Base-by-base conservation (phyloP, 768 basidiomycete genomes). In the Suillus clintonianus region DNA sequence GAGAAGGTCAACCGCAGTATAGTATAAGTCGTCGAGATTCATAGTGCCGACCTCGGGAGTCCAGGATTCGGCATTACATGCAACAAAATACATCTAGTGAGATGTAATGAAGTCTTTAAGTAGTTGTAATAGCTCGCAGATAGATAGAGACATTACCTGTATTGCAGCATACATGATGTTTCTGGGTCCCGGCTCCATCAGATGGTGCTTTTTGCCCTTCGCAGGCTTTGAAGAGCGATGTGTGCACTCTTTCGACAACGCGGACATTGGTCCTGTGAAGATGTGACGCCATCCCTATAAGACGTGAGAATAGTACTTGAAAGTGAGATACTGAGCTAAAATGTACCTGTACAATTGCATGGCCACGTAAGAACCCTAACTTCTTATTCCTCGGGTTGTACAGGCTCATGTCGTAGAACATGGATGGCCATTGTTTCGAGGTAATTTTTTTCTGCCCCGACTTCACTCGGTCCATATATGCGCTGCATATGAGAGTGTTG, bases 151-250 rank as follows among this genome's bases (percentile, higher is more conserved):
- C 22, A 13, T 60, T 47, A 61, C 60, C 60, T 61, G 48, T 37
- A 61, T 51, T 6, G 60, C 60, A 11, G 48, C 60, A 51, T 61
- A 61, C 60, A 61, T 51, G 34, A 61, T 61, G 8, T 61, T 61
- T 22, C 22, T 34, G 8, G 51, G 36, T 14, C 51, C 43, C 10
- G 48, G 60, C 36, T 61, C 45, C 30, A 8, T 24, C 6, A 61
- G 13, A 36, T 39, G 22, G n/a, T 61, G 60, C 22, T 41, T 50
- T 22, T 51, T 37, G 10, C 60, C 60, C 14, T 61, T 61, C 1
- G 60, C 4, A 6, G 60, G 60, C 34, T 61, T 61, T 14, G 48
- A 30, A 48, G 60, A 36, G 10, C 24, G 9, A 24, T 6, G 36
- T 2, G 45, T 61, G 7, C 8, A 3, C 5, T 50, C 48, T 41